Percentiles rank a stretch among this genome's conserved stretches.
These are phyloP conservation scores for Brassica carinata DNA, from an alignment of 345 rosid genomes.

Conservation along the genomic window DNA sequence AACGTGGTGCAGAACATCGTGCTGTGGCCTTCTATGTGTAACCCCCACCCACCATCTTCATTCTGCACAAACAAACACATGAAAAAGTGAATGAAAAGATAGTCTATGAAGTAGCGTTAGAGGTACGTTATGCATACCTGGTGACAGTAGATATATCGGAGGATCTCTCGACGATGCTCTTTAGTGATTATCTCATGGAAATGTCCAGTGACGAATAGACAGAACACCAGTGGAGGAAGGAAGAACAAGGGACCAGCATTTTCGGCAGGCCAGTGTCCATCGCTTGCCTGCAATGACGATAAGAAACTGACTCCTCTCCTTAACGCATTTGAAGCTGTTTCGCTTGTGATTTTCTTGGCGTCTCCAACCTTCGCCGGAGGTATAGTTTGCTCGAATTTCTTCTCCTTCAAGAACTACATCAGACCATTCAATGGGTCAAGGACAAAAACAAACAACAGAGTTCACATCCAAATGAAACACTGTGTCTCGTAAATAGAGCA, in stretches of 20 bases:
- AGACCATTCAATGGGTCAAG: neutral
- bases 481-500: neutral
- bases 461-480: neutral
- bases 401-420: conserved; percentile 59
- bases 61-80: conserved; percentile 34
- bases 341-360: conserved; percentile 45
- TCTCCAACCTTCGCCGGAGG: conserved; percentile 52
- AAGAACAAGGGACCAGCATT: conserved; percentile 64
- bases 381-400: conserved; percentile 53
- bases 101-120: neutral
- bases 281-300: conserved; percentile 60
- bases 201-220: conserved; percentile 49
- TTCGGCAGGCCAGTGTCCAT: conserved; percentile 76
- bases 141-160: conserved; percentile 53
- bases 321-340: conserved; percentile 51
- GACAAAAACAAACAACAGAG: neutral
- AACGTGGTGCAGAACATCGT: conserved; percentile 51
- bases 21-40: conserved; percentile 47
- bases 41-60: conserved; percentile 57
- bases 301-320: conserved; percentile 52
- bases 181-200: conserved; percentile 42
- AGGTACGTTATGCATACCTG: conserved; percentile 35
- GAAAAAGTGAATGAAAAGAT: neutral
- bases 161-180: conserved; percentile 50
- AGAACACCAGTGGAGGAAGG: conserved; percentile 60